Evolutionary conservation across 2,329 filamentous ascomycete genomes (phyloP).

Genomic region (Paracorniculantispora psalliotae): DNA sequence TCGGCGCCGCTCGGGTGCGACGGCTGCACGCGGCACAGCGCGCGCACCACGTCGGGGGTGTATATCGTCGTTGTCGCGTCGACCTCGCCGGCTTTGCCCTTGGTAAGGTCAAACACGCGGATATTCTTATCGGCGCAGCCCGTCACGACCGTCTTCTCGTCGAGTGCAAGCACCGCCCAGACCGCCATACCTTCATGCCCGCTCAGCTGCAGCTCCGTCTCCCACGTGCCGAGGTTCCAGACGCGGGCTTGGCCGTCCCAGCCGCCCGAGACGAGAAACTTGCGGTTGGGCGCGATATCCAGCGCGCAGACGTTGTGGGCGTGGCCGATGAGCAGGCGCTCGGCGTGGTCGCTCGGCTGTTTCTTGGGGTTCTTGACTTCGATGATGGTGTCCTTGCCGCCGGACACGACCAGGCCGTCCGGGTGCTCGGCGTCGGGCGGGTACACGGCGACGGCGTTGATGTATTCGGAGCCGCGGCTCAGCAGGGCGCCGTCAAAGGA

Average conservation of each 20-base stretch:
- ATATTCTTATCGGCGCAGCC: constrained; percentile 88
- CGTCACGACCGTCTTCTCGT: constrained; percentile 78
- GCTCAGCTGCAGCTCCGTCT: constrained; percentile 62
- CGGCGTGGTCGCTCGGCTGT: constrained; percentile 67
- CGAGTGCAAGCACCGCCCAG: constrained; percentile 85
- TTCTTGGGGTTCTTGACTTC: constrained; percentile 74
- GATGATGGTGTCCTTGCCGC: constrained; percentile 88
- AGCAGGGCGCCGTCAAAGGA: constrained; percentile 73
- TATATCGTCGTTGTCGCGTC: constrained; percentile 52
- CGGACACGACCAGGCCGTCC: constrained; percentile 78
- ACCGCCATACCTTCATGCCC: constrained; percentile 74
- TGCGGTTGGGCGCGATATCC: constrained; percentile 68
- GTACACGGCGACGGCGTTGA: constrained; percentile 79
- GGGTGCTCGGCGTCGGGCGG: constrained; percentile 63
- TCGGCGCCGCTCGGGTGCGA: constrained; percentile 77
- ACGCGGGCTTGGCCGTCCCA: constrained; percentile 88
- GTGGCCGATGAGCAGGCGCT: constrained; percentile 82
- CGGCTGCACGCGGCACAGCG: constrained; percentile 74
- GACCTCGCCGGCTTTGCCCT: constrained; percentile 49
- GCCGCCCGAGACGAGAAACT: constrained; percentile 79
- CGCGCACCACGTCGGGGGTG: constrained; percentile 78
- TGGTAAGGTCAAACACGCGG: constrained; percentile 71
- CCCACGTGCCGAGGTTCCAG: constrained; percentile 85
- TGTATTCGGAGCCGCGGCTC: constrained; percentile 75
- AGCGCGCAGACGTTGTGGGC: constrained; percentile 82